These are phyloP conservation scores for Didymella segeticola DNA, from an alignment of 2,329 filamentous ascomycete genomes.

Conservation along the genomic window DNA sequence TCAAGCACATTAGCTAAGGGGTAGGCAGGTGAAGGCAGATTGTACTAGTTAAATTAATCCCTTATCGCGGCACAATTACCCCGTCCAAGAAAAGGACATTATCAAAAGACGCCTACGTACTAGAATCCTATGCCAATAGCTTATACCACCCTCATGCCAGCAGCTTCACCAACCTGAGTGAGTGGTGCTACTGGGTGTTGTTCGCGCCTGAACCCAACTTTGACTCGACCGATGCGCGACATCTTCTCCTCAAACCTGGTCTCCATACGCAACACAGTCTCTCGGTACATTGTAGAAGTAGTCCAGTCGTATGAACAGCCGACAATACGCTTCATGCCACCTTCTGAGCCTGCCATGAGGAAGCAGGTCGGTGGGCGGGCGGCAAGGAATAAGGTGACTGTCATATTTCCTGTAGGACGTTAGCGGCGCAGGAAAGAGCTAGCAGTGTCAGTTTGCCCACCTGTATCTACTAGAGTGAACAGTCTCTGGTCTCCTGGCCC, in stretches of 20 bases:
- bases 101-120: neutral
- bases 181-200: slow-evolving; percentile 45
- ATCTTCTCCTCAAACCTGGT: slow-evolving; percentile 49
- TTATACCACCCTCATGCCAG: slow-evolving; percentile 20
- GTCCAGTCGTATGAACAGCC: slow-evolving; percentile 57
- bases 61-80: neutral
- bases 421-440: slow-evolving; percentile 7
- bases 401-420: slow-evolving; percentile 50
- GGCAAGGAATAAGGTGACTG: slow-evolving; percentile 52
- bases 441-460: slow-evolving; percentile 20
- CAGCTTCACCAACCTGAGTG: slow-evolving; percentile 31
- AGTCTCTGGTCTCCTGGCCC: slow-evolving; percentile 35
- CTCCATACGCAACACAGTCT: slow-evolving; percentile 55
- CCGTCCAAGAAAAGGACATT: neutral
- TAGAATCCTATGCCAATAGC: neutral
- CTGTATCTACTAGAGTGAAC: slow-evolving; percentile 44
- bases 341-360: slow-evolving; percentile 54
- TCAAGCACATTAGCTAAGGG: too few species aligned
- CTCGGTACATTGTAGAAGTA: slow-evolving; percentile 50
- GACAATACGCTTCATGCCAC: slow-evolving; percentile 56
- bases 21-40: too few species aligned
- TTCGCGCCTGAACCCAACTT: slow-evolving; percentile 34
- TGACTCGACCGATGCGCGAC: slow-evolving; percentile 42
- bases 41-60: too few species aligned
- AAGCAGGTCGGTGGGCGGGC: slow-evolving; percentile 51